These are phyloP conservation scores for Golubevia pallescens DNA, from an alignment of 1,284 basidiomycete species.

Conservation along the genomic window DNA sequence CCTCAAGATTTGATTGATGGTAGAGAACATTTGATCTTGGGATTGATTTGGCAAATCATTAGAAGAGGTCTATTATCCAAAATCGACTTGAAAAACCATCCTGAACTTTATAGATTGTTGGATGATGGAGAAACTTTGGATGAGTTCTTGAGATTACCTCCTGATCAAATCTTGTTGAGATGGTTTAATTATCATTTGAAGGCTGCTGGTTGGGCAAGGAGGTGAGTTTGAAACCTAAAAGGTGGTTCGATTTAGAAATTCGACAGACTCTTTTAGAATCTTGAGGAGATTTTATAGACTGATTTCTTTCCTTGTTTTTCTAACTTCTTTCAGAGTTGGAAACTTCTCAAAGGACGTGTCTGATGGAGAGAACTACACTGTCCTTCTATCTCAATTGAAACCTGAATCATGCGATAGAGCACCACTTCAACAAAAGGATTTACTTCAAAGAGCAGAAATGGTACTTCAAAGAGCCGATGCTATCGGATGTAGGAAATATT, in stretches of 20 bases:
- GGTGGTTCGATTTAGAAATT: too few relatives aligned
- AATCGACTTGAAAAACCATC: slow-evolving; percentile 97
- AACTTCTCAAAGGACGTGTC: slow-evolving; percentile 95
- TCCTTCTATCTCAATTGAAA: slow-evolving; percentile 94
- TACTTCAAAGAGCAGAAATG: slow-evolving; percentile 84
- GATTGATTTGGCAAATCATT: slow-evolving; percentile 98
- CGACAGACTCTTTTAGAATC: too few relatives aligned
- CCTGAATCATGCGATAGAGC: slow-evolving; percentile 87
- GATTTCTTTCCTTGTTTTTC: not conserved
- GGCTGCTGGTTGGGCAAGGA: slow-evolving; percentile 85
- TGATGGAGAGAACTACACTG: slow-evolving; percentile 96
- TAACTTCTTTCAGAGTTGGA: slow-evolving; percentile 9
- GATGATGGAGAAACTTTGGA: slow-evolving; percentile 97
- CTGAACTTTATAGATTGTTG: slow-evolving; percentile 91
- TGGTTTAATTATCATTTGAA: slow-evolving; percentile 99
- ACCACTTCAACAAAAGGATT: slow-evolving; percentile 83
- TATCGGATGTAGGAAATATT: slow-evolving; percentile 94
- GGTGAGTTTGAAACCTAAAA: slow-evolving; percentile 64
- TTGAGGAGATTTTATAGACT: too few relatives aligned
- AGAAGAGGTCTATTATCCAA: slow-evolving; percentile 88
- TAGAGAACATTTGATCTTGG: slow-evolving; percentile 94
- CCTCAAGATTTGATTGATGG: slow-evolving; percentile 91
- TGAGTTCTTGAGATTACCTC: slow-evolving; percentile 88
- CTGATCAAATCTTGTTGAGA: slow-evolving; percentile 91
- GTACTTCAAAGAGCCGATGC: slow-evolving; percentile 89